Evolutionary conservation across 108 stramenopile genomes (phyloP).

Genomic region (Schizochytrium sp.): DNA sequence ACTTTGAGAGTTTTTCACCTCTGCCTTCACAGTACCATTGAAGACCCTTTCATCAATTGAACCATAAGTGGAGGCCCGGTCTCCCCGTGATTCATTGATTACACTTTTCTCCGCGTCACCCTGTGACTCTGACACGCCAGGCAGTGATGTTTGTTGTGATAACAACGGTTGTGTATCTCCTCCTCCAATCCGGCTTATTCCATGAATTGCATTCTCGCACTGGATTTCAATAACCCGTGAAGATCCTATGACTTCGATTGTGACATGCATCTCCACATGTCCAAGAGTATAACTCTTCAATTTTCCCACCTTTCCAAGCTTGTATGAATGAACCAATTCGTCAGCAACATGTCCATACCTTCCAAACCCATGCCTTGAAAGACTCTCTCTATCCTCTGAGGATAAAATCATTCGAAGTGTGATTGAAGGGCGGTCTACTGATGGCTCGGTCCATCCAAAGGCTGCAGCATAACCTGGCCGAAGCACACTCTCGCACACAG

Average conservation of each 20-base stretch:
- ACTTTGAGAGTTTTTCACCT: too few species aligned
- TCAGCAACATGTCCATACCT: neutral
- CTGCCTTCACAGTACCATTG: too few species aligned
- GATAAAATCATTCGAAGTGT: neutral
- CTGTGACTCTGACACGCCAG: too few species aligned
- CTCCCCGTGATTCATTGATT: too few species aligned
- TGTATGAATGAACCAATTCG: conserved; percentile 26
- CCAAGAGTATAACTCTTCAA: neutral
- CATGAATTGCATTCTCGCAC: conserved; percentile 1
- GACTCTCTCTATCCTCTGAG: neutral
- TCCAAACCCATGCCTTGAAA: neutral
- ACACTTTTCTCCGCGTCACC: too few species aligned
- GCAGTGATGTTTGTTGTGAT: too few species aligned
- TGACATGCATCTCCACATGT: neutral
- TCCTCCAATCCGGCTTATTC: neutral
- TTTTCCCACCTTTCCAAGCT: conserved; percentile 41
- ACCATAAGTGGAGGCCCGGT: too few species aligned
- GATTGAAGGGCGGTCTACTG: neutral
- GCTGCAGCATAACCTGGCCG: neutral
- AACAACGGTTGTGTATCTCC: neutral
- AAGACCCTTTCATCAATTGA: too few species aligned
- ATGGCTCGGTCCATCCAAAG: conserved; percentile 51
- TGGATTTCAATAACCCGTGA: conserved; percentile 27
- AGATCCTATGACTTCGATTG: neutral
- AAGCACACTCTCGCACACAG: conserved; percentile 29